Evolutionary conservation across 495 filamentous ascomycete species (phyloP).

Genomic region (Aspergillus bridgeri): DNA sequence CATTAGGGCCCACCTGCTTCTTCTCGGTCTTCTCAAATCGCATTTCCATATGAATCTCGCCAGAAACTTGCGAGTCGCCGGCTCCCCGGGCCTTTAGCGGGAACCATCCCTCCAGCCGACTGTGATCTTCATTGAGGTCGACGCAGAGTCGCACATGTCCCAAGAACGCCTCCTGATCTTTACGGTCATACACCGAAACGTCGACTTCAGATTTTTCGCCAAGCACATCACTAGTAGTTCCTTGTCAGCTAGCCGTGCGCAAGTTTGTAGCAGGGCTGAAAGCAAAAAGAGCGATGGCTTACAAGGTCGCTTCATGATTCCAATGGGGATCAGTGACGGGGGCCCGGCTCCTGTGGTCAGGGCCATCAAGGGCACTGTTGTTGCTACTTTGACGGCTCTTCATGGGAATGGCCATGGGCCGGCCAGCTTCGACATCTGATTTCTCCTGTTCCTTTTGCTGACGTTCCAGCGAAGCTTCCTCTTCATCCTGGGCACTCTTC

Average conservation of each 20-base stretch:
- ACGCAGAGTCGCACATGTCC: conserved; percentile 82
- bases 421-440: conserved; percentile 70
- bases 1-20: conserved; percentile 92
- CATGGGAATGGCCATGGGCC: conserved; percentile 94
- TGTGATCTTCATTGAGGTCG: conserved; percentile 62
- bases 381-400: conserved; percentile 91
- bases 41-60: conserved; percentile 87
- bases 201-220: conserved; percentile 89
- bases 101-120: conserved; percentile 80
- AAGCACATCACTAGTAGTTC: conserved; percentile 75
- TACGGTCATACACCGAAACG: conserved; percentile 88
- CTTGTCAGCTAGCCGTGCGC: not conserved
- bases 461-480: conserved; percentile 34
- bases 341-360: conserved; percentile 60
- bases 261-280: not conserved
- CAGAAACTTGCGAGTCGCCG: conserved; percentile 68
- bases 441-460: conserved; percentile 49
- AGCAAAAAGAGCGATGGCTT: conserved; percentile 32
- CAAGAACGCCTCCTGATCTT: conserved; percentile 82
- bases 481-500: conserved; percentile 64
- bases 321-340: conserved; percentile 87
- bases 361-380: conserved; percentile 71
- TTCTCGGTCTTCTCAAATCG: conserved; percentile 85
- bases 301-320: conserved; percentile 96
- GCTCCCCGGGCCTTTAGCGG: conserved; percentile 64